Base-by-base conservation (phyloP, 2,329 filamentous ascomycete genomes). In the Lojkania enalia region DNA sequence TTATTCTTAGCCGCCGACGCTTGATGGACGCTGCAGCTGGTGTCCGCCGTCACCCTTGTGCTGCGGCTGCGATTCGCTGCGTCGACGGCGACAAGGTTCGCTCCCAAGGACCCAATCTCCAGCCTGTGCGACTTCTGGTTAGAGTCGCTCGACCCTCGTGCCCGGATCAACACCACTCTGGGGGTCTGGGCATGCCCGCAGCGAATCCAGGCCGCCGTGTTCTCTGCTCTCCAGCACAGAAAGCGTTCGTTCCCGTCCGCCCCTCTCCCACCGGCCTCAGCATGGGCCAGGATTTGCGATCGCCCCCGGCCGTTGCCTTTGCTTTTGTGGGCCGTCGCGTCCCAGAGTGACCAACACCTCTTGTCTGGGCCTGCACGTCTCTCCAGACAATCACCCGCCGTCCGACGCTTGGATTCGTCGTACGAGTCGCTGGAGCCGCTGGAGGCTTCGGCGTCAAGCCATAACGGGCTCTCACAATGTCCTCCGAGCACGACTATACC, bases 401-500 rank as follows among this genome's bases (percentile, higher is more conserved):
- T 31, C 36, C 32, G 42, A 48, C 31, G 20, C 44, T 42, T 54
- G 55, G 52, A 61, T 62, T 49, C 51, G 48, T 42, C 35, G 47
- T 39, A 41, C 50, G 33, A 49, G 39, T 60, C 49, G 49, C 55
- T 58, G 55, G 55, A 66, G 62, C 64, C 63, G 61, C 64, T 60
- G 57, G 49, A 57, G 59, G 62, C 59, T 61, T 66, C 46, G 56
- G 49, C 60, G 51, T 54, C 50, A 49, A 58, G 46, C 48, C 56
- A 46, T 39, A 39, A 37, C 27, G 35, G 20, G 32, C 37, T 20
- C 23, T 27, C 39, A 31, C 47, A 46, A 54, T 55, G 57, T 57
- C 59, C 49, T 57, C 57, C 46, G 57, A 60, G 29, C 49, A 58
- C 43, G 55, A 55, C 48, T 53, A 57, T 50, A 25, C 48, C 33